Conservation (phyloP, 2,329 filamentous ascomycete genomes). For the Epichloe elymi region DNA sequence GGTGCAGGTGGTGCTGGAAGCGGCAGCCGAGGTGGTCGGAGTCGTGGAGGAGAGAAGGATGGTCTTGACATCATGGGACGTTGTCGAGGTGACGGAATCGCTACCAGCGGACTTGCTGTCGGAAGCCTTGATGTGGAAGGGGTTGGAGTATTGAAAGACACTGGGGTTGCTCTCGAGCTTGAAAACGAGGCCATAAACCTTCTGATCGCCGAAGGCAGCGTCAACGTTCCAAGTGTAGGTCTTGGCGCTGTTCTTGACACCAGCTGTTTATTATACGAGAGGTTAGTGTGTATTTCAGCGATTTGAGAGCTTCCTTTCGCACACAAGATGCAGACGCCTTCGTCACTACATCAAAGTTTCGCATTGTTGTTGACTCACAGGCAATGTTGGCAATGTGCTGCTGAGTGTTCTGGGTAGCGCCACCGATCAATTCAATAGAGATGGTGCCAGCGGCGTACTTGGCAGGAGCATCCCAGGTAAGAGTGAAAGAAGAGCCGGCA, state of each 20-base stretch:
- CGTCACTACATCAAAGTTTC: background rate
- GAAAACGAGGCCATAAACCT: slow-evolving; percentile 46
- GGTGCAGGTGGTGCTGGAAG: slow-evolving; percentile 9
- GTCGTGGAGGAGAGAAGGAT: slow-evolving; percentile 13
- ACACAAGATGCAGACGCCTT: background rate
- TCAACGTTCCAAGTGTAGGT: slow-evolving; percentile 38
- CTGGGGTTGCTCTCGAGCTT: slow-evolving; percentile 30
- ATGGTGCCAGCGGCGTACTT: slow-evolving; percentile 30
- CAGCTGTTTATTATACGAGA: slow-evolving; percentile 20
- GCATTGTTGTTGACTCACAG: slow-evolving; percentile 28
- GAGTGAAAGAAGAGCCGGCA: slow-evolving; percentile 35
- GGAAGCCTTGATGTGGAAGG: slow-evolving; percentile 37
- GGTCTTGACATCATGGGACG: slow-evolving; percentile 18
- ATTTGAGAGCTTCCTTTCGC: too few species aligned
- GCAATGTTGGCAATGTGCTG: slow-evolving; percentile 29
- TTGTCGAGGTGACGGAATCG: slow-evolving; percentile 16
- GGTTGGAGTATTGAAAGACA: slow-evolving; percentile 50
- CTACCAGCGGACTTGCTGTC: slow-evolving; percentile 14
- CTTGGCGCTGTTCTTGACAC: slow-evolving; percentile 31
- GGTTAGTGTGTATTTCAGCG: background rate
- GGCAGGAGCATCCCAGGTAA: slow-evolving; percentile 35
- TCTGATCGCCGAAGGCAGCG: slow-evolving; percentile 27
- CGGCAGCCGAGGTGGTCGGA: slow-evolving; percentile 11
- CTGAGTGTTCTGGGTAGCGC: slow-evolving; percentile 29
- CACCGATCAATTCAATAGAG: slow-evolving; percentile 42